Evolutionary conservation across 2,329 filamentous ascomycete species (phyloP).

Genomic region (Cercospora sp.): DNA sequence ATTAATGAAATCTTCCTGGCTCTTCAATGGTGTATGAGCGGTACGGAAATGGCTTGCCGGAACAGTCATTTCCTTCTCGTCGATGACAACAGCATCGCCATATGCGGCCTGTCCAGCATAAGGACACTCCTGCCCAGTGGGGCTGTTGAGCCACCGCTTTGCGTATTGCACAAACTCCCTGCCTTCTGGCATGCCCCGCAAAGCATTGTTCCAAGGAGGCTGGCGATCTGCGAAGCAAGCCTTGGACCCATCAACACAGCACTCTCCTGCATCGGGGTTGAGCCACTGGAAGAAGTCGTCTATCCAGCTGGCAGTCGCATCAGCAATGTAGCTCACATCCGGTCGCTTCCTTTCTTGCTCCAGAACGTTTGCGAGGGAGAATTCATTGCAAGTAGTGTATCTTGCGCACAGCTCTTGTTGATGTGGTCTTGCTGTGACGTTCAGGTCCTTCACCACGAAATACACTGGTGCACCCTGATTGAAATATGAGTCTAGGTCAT

Average conservation of each 20-base stretch:
- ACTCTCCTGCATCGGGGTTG: slow-evolving; percentile 76
- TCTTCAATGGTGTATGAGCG: slow-evolving; percentile 80
- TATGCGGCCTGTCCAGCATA: slow-evolving; percentile 88
- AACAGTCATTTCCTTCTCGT: slow-evolving; percentile 65
- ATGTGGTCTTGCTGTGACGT: slow-evolving; percentile 70
- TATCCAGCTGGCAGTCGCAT: slow-evolving; percentile 90
- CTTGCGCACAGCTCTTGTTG: slow-evolving; percentile 88
- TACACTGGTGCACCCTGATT: slow-evolving; percentile 91
- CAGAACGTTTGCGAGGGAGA: slow-evolving; percentile 83
- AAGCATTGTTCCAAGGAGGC: slow-evolving; percentile 84
- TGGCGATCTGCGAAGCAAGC: slow-evolving; percentile 77
- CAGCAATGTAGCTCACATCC: slow-evolving; percentile 81
- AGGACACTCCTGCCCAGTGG: slow-evolving; percentile 80
- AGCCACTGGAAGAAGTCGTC: slow-evolving; percentile 97
- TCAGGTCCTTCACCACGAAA: slow-evolving; percentile 82
- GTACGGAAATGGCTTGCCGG: slow-evolving; percentile 89
- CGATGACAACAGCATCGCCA: slow-evolving; percentile 76
- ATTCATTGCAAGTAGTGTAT: slow-evolving; percentile 82
- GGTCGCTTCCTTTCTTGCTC: slow-evolving; percentile 92
- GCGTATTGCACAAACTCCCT: slow-evolving; percentile 88
- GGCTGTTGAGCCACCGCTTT: slow-evolving; percentile 75
- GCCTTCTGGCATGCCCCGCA: slow-evolving; percentile 88
- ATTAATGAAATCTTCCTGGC: slow-evolving; percentile 87
- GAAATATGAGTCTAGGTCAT: slow-evolving; percentile 91
- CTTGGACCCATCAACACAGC: slow-evolving; percentile 62